Evolutionary conservation across 192 early-diverging fungal species (phyloP), one percentile per base, ranked within the genome.

Genomic region (Backusella luteola): DNA sequence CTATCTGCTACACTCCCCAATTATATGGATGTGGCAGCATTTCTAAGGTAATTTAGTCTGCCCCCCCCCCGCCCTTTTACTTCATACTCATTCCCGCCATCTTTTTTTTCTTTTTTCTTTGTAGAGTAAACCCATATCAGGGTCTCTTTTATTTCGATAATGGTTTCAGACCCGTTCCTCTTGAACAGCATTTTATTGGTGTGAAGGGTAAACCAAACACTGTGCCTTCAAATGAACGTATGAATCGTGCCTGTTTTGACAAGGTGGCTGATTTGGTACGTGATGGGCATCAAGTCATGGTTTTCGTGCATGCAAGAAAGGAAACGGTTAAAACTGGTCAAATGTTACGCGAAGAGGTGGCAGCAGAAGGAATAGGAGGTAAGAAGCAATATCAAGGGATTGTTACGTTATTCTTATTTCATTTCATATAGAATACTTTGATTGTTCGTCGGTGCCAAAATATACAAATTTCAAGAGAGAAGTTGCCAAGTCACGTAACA

Each of bases 221-320:
- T 0, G 80, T 82, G 1, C 81, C 87, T 0, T 89, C 89, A 11
- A 90, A 79, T 52, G 82, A 86, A 19, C 87, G 92, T 59, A 88
- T 98, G 85, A 94, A 99, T 78, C 83, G 87, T 17, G 87, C 92
- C 36, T 96, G 95, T 82, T 99, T 96, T 82, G 93, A 96, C 34
- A 94, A 96, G 73, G 91, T 91, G 26, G 79, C 81, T 26, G 85
- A 87, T 21, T 83, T 94, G 14, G 91, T 99, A 44, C 86, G 89
- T 0, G 89, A 93, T 32, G 95, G 94, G 0, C 92, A 96, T 82
- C 98, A 99, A 83, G 97, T 99, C 32, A 98, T 99, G 97, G 95
- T 99, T 6, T 99, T 99, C 90, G 98, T 99, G 39, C 97, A 99
- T 76, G 90, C 98, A 5, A 92, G 97, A 53, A 99, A 99, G 79